Evolutionary conservation across 768 basidiomycete genomes (phyloP), one percentile per base, ranked within the genome.

Genomic region (Naematelia aurantialba): DNA sequence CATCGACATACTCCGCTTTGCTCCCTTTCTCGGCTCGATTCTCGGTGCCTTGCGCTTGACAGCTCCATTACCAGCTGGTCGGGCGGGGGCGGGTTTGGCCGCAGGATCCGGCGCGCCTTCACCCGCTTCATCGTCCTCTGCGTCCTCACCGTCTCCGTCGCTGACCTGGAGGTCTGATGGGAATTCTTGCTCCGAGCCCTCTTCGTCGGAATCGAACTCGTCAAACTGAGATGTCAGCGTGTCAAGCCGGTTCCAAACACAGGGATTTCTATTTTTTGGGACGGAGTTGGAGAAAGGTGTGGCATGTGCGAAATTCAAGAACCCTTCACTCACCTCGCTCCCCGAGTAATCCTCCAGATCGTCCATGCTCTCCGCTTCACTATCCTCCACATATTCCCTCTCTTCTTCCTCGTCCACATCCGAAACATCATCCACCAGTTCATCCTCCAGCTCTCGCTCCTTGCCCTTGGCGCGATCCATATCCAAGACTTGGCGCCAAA

Each of bases 401-500:
- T 81, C 81, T 49, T 79, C 81, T 25, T 63, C 62, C 27, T 56
- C 67, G 52, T 76, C 76, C 12, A 79, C 80, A 56, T 82, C 82
- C 47, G 79, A 81, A 65, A 77, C 78, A 58, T 78, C 79, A 49
- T 77, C 62, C 55, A 81, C 79, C 66, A 84, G 83, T 68, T 82
- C 78, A 54, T 65, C 55, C 39, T 71, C 71, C 39, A 65, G 50
- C 57, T 78, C 79, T 58, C 70, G 72, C 47, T 74, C 71, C 53
- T 71, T 72, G 30, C 68, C 74, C 60, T 77, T 76, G 47, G 61
- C 62, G 54, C 72, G 68, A 73, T 96, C 91, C 48, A 85, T 82
- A 71, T 96, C 90, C 44, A 98, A 80, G 53, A 99, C 87, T 1
- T 89, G 86, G 64, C 86, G 85, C 96, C 96, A 98, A 8, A 98